Base-by-base conservation (phyloP, 768 basidiomycete species). In the Stropharia rugosoannulata region DNA sequence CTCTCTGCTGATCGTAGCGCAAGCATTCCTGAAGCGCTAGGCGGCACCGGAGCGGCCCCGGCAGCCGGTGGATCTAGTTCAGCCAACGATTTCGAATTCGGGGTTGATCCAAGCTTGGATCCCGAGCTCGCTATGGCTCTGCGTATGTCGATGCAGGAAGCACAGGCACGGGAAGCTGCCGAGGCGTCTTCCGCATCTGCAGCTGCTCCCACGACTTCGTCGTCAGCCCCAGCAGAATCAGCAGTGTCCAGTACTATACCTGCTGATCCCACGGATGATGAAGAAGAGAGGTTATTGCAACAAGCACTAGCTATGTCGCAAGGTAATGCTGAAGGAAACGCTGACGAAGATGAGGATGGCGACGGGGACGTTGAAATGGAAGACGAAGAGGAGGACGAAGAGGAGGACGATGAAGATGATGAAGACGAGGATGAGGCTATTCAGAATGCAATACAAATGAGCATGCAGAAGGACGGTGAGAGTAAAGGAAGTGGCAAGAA, bases 111-210 rank as follows among this genome's bases (percentile, higher is more conserved):
- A 4, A 93, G 85, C 68, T 79, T 98, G 57, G 96, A 98, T 67
- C 96, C 96, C 0, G 96, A 98, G 69, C 79, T 99, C 45, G 96
- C 97, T 2, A 94, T 98, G 93, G 96, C 95, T 9, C 81, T 99
- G 40, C 90, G 95, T 36, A 93, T 98, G 91, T 98, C 95, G 1
- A 86, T 98, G 81, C 92, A 96, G 74, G 95, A 97, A 68, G 93
- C 94, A 49, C 85, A 87, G 65, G 93, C 92, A 15, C 86, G 95
- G 11, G 79, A 82, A 68, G 78, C 77, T 5, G 80, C 77, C 10
- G 82, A 77, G 48, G 75, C 81, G 15, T 74, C 78, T n/a, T 65
- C 75, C 12, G 58, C 75, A 9, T 58, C 72, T 15, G 56, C 76
- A n/a, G 55, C 72, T 5, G 70, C 74, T 10, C 51, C 74, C 8